phyloP scores from a whole-genome alignment of 345 rosid genomes.

The Lumnitzera littorea region DNA sequence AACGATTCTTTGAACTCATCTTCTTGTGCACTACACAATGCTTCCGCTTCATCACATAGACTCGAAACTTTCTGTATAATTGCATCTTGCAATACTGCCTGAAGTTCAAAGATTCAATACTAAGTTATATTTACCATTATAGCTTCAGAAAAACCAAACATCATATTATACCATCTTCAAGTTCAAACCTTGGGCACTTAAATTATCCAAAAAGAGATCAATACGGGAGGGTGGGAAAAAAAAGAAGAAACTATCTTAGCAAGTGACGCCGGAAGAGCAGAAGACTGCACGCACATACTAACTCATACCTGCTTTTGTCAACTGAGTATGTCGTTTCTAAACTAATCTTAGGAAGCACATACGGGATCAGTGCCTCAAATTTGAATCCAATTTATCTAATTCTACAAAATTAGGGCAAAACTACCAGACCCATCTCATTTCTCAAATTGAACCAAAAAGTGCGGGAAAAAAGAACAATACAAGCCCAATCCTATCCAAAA shows the following conservation, averaged over 20 bases:
- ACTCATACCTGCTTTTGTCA: too few relatives aligned
- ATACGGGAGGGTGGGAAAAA: too few relatives aligned
- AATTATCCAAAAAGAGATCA: too few relatives aligned
- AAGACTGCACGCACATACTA: too few relatives aligned
- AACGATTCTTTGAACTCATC: constrained; percentile 31
- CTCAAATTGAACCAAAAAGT: neutral
- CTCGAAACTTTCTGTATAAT: constrained; percentile 39
- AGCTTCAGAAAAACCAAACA: too few relatives aligned
- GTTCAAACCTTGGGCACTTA: too few relatives aligned
- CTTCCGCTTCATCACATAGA: constrained; percentile 62
- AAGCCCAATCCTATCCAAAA: neutral
- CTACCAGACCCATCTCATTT: neutral
- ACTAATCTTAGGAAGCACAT: too few relatives aligned
- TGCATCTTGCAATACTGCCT: constrained; percentile 67
- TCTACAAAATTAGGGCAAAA: neutral
- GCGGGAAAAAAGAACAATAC: neutral
- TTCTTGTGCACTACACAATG: constrained; percentile 41
- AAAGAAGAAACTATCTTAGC: too few relatives aligned
- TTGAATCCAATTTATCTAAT: neutral
- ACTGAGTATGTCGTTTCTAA: too few relatives aligned
- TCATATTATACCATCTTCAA: too few relatives aligned
- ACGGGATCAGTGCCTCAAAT: too few relatives aligned
- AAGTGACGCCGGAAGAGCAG: too few relatives aligned
- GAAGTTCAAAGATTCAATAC: constrained; percentile 10
- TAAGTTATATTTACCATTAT: neutral